phyloP scores from a whole-genome alignment of 306 rosid genomes.

The Cucurbita pepo region DNA sequence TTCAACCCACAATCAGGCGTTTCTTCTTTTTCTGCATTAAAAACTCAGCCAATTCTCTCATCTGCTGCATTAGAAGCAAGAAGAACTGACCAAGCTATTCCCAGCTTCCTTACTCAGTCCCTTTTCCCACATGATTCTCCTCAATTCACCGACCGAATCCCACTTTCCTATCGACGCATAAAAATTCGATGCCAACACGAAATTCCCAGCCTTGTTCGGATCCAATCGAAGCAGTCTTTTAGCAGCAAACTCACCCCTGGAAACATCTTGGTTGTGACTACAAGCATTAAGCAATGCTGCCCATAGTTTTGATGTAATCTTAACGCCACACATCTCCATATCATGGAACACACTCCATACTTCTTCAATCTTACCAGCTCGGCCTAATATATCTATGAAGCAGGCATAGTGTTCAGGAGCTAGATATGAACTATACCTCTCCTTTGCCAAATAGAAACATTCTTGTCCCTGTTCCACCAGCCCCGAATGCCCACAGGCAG shows the following conservation, averaged over 20 bases:
- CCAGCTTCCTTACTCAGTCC: constrained; percentile 48
- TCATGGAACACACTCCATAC: constrained; percentile 25
- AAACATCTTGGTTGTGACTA: constrained; percentile 28
- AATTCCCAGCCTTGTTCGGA: constrained; percentile 29
- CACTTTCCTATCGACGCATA: constrained; percentile 51
- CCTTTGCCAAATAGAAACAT: constrained; percentile 24
- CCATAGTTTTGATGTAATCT: constrained; percentile 33
- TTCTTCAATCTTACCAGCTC: constrained; percentile 41
- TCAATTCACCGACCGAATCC: constrained; percentile 39
- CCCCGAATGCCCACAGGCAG: constrained; percentile 27
- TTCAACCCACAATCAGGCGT: constrained; percentile 20
- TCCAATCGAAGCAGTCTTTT: constrained; percentile 34
- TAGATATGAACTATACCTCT: constrained; percentile 30
- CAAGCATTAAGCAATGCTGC: constrained; percentile 45
- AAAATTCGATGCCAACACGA: constrained; percentile 36
- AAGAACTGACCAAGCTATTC: constrained; percentile 31
- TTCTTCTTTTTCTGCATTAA: background rate
- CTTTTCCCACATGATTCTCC: constrained; percentile 30
- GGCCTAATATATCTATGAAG: constrained; percentile 40
- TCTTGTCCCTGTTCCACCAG: constrained; percentile 43
- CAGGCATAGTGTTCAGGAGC: constrained; percentile 45
- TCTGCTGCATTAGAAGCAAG: background rate
- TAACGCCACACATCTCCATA: constrained; percentile 19
- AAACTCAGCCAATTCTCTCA: background rate
- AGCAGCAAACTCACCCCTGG: constrained; percentile 41